Base-by-base conservation (phyloP, 306 rosid genomes). In the Canavalia gladiata region DNA sequence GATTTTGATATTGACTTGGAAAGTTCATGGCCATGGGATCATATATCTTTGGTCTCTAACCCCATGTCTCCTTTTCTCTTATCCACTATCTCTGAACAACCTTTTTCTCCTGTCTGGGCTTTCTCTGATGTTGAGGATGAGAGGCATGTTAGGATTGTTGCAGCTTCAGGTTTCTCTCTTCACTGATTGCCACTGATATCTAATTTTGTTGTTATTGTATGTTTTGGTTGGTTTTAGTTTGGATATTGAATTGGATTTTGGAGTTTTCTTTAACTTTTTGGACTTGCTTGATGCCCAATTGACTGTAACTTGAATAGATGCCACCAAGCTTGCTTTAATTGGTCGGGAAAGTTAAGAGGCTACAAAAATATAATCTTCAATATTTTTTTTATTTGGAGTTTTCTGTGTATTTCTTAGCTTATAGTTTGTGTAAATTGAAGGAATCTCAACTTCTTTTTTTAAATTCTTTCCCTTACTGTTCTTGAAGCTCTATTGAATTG, bases 1-100 rank as follows among this genome's bases (percentile, higher is more conserved):
- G 96, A 94, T 78, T 90, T 88, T 78, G 97, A 91, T 57, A 76
- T 91, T 66, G 92, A 87, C 71, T 45, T 88, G 12, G 94, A 86
- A 67, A 73, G 58, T 68, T 76, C 87, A 6, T 92, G 98, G 96
- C 89, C 94, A 11, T 82, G 85, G 80, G 91, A 92, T 87, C 94
- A 87, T 83, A 70, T 83, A 46, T 77, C 87, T 28, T 87, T 88
- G 31, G 7, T 74, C 30, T 66, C 93, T 4, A 62, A 87, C 13
- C 87, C 95, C 56, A 63, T 84, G 70, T 89, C 98, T 12, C 94
- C 97, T 18, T 60, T 85, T 59, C 59, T 80, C 51, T 56, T 90
- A 67, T 51, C 86, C 10, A 62, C 90, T 25, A n/a, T 87, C 68
- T 63, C 89, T 56, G 93, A 90, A 42, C 92, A 82, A 69, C 90